phyloP scores from a whole-genome alignment of 805 yeast species.

The Schwanniomyces polymorphus region DNA sequence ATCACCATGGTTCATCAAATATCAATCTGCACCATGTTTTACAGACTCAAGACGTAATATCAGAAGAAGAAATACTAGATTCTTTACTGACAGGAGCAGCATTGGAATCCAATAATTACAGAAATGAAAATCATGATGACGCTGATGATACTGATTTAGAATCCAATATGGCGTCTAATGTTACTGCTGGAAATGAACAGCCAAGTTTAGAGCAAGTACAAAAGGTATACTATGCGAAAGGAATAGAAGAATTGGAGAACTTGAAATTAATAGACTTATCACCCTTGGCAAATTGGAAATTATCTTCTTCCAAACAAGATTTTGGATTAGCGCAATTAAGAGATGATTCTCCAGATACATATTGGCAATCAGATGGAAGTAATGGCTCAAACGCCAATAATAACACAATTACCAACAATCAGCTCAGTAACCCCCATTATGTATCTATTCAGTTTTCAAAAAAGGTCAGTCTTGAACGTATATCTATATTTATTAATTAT shows the following conservation, averaged over 20 bases:
- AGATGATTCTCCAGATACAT: constrained; percentile 68
- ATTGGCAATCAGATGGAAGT: constrained; percentile 94
- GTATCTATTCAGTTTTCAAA: constrained; percentile 80
- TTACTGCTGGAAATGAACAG: constrained; percentile 19
- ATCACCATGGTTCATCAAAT: not conserved
- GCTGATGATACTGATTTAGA: constrained; percentile 12
- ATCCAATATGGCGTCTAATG: constrained; percentile 8
- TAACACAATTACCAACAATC: constrained; percentile 28
- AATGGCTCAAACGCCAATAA: constrained; percentile 25
- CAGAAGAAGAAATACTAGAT: constrained; percentile 29
- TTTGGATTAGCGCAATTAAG: constrained; percentile 71
- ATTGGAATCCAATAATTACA: constrained; percentile 2
- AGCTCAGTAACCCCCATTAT: constrained; percentile 71
- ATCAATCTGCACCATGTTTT: constrained; percentile 19
- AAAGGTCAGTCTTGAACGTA: constrained; percentile 63
- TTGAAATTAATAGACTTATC: constrained; percentile 73
- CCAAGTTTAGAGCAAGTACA: constrained; percentile 43
- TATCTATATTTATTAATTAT: constrained; percentile 72
- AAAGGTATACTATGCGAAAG: constrained; percentile 40
- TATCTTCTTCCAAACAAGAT: constrained; percentile 74
- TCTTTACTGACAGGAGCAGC: constrained; percentile 22
- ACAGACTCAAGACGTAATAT: constrained; percentile 26
- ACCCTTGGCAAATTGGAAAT: constrained; percentile 78
- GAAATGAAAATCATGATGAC: constrained; percentile 9
- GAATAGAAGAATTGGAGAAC: constrained; percentile 55